Conservation (phyloP, 2,329 filamentous ascomycete species). For the Coniosporium tulheliwenetii region DNA sequence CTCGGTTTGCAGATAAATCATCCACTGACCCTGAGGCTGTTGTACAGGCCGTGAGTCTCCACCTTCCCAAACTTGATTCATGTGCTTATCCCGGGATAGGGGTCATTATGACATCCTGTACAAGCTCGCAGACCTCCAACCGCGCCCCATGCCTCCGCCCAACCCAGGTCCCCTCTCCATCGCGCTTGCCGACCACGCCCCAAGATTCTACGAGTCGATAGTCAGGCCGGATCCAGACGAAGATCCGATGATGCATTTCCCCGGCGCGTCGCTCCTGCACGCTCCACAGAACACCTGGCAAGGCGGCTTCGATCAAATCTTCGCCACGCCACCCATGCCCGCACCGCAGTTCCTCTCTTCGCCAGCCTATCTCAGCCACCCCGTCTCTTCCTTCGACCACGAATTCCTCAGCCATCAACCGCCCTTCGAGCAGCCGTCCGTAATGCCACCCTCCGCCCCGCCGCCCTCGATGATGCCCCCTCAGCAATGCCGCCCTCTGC, state of each 20-base stretch:
- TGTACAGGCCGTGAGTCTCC: slow-evolving; percentile 45
- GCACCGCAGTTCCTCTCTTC: no score
- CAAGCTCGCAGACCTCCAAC: slow-evolving; percentile 38
- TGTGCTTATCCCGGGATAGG: slow-evolving; percentile 21
- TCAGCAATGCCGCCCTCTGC: background rate
- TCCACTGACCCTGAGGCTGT: slow-evolving; percentile 46
- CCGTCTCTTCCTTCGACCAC: background rate
- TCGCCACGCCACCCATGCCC: no score
- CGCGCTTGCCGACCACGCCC: slow-evolving; percentile 1
- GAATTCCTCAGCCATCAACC: background rate
- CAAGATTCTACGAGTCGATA: slow-evolving; percentile 11
- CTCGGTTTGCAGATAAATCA: slow-evolving; percentile 24
- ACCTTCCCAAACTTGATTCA: slow-evolving; percentile 2
- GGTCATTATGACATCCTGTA: slow-evolving; percentile 95
- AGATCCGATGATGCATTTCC: slow-evolving; percentile 1
- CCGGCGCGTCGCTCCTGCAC: background rate
- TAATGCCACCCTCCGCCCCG: background rate
- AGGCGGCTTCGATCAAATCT: no score
- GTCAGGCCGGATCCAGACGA: slow-evolving; percentile 9
- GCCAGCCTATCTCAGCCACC: no score
- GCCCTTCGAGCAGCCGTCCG: background rate
- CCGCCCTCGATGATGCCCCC: background rate
- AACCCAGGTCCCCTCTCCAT: slow-evolving; percentile 3
- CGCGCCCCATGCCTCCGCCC: slow-evolving; percentile 11
- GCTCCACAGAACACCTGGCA: background rate